A percentile compares a stretch with the other conserved stretches of the same genome.
Conservation (phyloP, 306 rosid species). For the Cicer pinnatifidum region DNA sequence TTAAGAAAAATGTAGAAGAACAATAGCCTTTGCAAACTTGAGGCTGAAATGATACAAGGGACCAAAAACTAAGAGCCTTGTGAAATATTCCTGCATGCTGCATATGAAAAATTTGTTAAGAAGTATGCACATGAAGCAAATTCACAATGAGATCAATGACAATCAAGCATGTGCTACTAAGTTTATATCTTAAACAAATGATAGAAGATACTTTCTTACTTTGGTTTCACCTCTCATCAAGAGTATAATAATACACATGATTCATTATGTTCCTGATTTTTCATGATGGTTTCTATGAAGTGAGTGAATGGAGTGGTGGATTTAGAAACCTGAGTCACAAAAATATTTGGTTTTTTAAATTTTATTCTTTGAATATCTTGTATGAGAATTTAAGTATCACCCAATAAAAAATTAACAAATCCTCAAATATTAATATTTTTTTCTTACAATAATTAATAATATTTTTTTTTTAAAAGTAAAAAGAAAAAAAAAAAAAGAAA, state of each 20-base stretch:
- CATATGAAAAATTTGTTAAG: conserved; percentile 37
- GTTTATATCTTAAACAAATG: not conserved
- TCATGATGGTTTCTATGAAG: not conserved
- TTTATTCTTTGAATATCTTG: conserved; percentile 39
- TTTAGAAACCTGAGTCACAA: not conserved
- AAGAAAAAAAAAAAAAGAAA: too few relatives aligned
- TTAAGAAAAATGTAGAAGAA: too few relatives aligned
- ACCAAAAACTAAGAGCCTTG: conserved; percentile 13
- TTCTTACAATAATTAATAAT: too few relatives aligned
- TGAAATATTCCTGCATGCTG: conserved; percentile 81
- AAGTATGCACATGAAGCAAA: conserved; percentile 11
- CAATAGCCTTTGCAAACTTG: too few relatives aligned
- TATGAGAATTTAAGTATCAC: conserved; percentile 25
- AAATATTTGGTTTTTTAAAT: conserved; percentile 35
- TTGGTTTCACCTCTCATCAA: conserved; percentile 1
- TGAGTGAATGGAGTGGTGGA: not conserved
- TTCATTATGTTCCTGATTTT: conserved; percentile 9
- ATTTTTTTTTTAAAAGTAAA: too few relatives aligned
- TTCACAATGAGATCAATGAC: not conserved
- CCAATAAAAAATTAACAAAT: too few relatives aligned
- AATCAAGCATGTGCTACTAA: not conserved
- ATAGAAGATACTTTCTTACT: not conserved
- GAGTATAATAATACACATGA: not conserved
- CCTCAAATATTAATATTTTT: too few relatives aligned
- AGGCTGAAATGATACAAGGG: too few relatives aligned